Evolutionary conservation across 768 basidiomycete genomes (phyloP).

Genomic region (Collybiopsis luxurians): DNA sequence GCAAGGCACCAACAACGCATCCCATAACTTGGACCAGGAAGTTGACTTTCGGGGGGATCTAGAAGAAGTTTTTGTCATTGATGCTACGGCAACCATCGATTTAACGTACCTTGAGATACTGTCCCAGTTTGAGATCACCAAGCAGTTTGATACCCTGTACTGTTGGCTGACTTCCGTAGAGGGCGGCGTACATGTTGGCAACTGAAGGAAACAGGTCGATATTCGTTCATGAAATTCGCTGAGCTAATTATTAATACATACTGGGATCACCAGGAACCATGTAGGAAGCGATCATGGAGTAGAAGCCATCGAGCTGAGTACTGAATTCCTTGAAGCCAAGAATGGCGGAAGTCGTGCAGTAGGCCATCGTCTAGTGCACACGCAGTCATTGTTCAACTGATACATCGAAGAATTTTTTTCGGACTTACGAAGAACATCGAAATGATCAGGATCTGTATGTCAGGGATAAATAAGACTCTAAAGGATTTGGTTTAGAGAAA

Average conservation of each 20-base stretch:
- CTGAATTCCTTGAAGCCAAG: slow-evolving; percentile 13
- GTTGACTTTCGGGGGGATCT: slow-evolving; percentile 44
- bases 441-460: slow-evolving; percentile 18
- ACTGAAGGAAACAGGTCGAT: slow-evolving; percentile 23
- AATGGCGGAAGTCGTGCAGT: slow-evolving; percentile 12
- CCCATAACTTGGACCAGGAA: slow-evolving; percentile 45
- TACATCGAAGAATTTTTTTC: neutral
- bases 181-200: slow-evolving; percentile 29
- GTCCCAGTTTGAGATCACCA: slow-evolving; percentile 39
- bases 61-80: neutral
- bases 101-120: slow-evolving; percentile 25
- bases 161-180: slow-evolving; percentile 29
- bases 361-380: neutral
- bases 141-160: slow-evolving; percentile 37
- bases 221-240: neutral
- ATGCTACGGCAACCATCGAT: neutral
- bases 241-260: neutral
- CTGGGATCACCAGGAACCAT: slow-evolving; percentile 27
- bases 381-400: neutral
- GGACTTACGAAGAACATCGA: slow-evolving; percentile 16
- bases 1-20: slow-evolving; percentile 19
- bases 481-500: no score
- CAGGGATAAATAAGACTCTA: slow-evolving; percentile 16
- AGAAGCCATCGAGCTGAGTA: slow-evolving; percentile 6
- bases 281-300: slow-evolving; percentile 21